Conservation (phyloP, 441 rosid genomes). For the Capsella rubella region DNA sequence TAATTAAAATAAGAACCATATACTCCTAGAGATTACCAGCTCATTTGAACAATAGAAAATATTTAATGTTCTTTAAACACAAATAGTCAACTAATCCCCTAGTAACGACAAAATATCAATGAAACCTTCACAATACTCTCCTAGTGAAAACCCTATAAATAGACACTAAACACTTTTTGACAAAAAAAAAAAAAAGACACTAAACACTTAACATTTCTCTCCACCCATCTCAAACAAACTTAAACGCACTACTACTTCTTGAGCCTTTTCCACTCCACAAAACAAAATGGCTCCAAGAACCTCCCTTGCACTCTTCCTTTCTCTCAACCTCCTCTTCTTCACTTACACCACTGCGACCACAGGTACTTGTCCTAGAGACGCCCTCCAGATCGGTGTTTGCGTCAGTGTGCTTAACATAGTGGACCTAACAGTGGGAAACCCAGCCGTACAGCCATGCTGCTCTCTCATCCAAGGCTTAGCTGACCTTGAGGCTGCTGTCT, state of each 20-base stretch:
- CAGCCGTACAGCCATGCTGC: constrained; percentile 57
- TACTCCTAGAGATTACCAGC: too few relatives aligned
- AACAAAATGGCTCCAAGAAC: too few relatives aligned
- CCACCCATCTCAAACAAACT: too few relatives aligned
- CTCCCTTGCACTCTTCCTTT: too few relatives aligned
- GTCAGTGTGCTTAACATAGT: constrained; percentile 54
- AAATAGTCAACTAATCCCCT: constrained; percentile 5
- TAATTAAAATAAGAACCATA: too few relatives aligned
- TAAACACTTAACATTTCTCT: too few relatives aligned
- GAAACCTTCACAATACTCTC: not conserved
- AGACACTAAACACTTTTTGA: too few relatives aligned
- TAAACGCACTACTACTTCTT: too few relatives aligned
- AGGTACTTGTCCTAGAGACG: constrained; percentile 63
- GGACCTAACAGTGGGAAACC: constrained; percentile 51
- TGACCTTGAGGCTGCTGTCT: constrained; percentile 61
- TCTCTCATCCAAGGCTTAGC: constrained; percentile 52
- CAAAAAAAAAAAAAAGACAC: too few relatives aligned
- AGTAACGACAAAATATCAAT: not conserved
- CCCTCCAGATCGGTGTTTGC: constrained; percentile 56
- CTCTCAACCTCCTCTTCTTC: too few relatives aligned
- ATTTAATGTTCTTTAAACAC: not conserved
- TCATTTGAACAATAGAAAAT: too few relatives aligned
- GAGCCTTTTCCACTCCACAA: too few relatives aligned
- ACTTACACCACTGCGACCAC: not conserved
- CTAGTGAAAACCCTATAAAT: not conserved